Percentiles rank a stretch among this genome's conserved stretches.
Evolutionary conservation across 768 basidiomycete genomes (phyloP).

Genomic region (Kwoniella dendrophila): DNA sequence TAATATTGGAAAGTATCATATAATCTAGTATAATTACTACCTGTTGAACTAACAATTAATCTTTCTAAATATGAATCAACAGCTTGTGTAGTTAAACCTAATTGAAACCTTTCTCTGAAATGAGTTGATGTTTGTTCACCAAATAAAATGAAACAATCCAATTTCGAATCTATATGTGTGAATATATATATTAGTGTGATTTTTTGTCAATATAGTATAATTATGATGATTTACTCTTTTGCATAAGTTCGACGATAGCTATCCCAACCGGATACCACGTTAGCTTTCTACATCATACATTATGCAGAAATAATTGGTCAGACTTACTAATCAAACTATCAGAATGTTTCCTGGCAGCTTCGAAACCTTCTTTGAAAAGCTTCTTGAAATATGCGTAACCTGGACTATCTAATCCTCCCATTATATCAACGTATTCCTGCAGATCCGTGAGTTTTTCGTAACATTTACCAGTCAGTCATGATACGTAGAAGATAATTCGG

Average conservation of each 20-base stretch:
- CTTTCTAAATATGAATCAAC: slow-evolving; percentile 88
- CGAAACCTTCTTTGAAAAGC: slow-evolving; percentile 90
- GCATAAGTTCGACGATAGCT: slow-evolving; percentile 95
- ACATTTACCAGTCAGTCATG: too few species aligned
- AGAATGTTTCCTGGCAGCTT: slow-evolving; percentile 90
- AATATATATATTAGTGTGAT: not conserved
- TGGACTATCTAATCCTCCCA: slow-evolving; percentile 78
- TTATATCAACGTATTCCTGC: slow-evolving; percentile 92
- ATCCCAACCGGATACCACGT: slow-evolving; percentile 3
- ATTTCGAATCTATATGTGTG: slow-evolving; percentile 68
- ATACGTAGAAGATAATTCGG: not conserved
- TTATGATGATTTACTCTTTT: slow-evolving; percentile 68
- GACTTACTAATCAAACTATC: slow-evolving; percentile 87
- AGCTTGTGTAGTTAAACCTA: slow-evolving; percentile 75
- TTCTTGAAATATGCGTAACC: slow-evolving; percentile 80
- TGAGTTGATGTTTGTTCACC: slow-evolving; percentile 88
- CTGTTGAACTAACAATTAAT: slow-evolving; percentile 84
- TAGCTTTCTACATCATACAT: slow-evolving; percentile 8
- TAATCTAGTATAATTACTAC: slow-evolving; percentile 89
- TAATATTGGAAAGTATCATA: slow-evolving; percentile 73
- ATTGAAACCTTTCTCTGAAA: slow-evolving; percentile 90
- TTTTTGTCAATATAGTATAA: not conserved
- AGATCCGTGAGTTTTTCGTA: too few species aligned
- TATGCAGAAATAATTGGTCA: not conserved
- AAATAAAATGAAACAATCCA: slow-evolving; percentile 86